Conservation (phyloP, 2,329 filamentous ascomycete species). For the Lecanoromycetidae sp. region DNA sequence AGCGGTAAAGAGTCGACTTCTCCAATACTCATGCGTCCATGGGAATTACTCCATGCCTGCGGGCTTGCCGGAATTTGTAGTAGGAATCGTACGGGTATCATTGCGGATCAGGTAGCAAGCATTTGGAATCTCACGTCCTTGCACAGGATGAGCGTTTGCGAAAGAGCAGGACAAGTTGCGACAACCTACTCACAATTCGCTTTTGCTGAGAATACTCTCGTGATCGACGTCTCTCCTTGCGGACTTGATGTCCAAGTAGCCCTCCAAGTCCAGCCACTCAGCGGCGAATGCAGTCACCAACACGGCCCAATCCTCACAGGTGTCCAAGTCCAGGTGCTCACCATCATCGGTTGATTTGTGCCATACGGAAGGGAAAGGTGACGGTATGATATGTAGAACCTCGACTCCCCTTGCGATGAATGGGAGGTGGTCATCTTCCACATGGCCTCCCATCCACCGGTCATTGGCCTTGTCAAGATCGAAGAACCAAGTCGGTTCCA, state of each 20-base stretch:
- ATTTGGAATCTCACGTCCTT: slow-evolving; percentile 1
- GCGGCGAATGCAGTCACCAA: slow-evolving; percentile 73
- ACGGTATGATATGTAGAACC: slow-evolving; percentile 77
- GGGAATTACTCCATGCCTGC: no score
- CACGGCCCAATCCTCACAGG: slow-evolving; percentile 75
- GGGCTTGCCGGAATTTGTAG: no score
- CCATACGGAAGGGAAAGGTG: slow-evolving; percentile 74
- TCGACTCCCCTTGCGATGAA: slow-evolving; percentile 81
- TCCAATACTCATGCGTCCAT: no score
- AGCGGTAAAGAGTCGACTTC: no score
- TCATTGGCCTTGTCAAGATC: slow-evolving; percentile 46
- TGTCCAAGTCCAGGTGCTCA: slow-evolving; percentile 66
- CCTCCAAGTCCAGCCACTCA: slow-evolving; percentile 83
- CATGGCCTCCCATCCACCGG: slow-evolving; percentile 38
- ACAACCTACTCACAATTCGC: slow-evolving; percentile 22
- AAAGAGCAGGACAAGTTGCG: no score
- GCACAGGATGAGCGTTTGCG: neutral
- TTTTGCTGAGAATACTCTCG: slow-evolving; percentile 20
- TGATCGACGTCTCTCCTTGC: slow-evolving; percentile 11
- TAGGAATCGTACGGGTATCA: no score
- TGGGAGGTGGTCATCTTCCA: slow-evolving; percentile 83
- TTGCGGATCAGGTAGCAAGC: no score
- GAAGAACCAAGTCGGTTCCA: slow-evolving; percentile 41
- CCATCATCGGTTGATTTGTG: slow-evolving; percentile 75
- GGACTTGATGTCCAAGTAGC: slow-evolving; percentile 30